Conservation (phyloP, 257 asterid genomes). For the Nicotiana otophora region DNA sequence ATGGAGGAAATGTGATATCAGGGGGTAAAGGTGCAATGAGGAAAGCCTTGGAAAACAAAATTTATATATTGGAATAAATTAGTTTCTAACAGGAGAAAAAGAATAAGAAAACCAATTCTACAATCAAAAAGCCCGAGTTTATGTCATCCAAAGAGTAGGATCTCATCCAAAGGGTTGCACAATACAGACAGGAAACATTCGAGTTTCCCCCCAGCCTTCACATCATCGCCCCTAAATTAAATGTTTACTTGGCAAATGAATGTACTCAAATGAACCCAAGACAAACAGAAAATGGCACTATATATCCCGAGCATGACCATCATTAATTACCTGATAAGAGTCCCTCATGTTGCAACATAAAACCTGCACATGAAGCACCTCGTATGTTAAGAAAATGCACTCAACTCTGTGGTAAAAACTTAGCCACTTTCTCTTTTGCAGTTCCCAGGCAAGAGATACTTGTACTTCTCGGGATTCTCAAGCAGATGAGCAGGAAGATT, state of each 20-base stretch:
- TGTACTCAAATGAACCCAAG: neutral
- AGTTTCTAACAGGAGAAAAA: neutral
- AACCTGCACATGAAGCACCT: conserved; percentile 12
- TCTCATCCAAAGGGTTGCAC: neutral
- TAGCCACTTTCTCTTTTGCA: conserved; percentile 50
- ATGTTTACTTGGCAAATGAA: neutral
- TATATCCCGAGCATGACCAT: neutral
- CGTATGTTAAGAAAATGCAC: neutral
- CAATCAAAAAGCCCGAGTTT: neutral
- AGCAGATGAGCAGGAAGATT: conserved; percentile 49
- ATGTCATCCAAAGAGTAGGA: neutral
- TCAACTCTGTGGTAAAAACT: neutral
- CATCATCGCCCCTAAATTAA: neutral
- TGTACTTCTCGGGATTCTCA: conserved; percentile 42
- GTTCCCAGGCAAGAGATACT: conserved; percentile 58
- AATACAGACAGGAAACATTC: conserved; percentile 1
- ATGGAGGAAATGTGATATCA: neutral
- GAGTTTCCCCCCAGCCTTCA: neutral
- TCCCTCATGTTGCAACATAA: conserved; percentile 13
- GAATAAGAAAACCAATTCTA: neutral
- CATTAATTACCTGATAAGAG: conserved; percentile 6
- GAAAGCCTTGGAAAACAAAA: neutral
- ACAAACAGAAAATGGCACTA: neutral
- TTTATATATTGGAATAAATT: neutral
- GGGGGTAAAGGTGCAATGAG: neutral